Conservation (phyloP, 78 protist species). For the Dictyostelium capitatum region DNA sequence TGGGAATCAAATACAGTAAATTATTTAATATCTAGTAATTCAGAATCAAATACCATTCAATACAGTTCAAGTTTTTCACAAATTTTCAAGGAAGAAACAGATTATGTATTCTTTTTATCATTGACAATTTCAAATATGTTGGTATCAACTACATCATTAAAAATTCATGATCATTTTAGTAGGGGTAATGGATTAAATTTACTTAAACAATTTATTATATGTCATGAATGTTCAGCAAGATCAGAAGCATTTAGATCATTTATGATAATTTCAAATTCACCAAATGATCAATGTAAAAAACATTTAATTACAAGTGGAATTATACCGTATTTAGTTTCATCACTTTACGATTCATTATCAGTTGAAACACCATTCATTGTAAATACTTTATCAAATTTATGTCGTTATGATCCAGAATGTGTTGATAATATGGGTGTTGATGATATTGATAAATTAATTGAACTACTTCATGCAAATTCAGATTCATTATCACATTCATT, state of each 20-base stretch:
- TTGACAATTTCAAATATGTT: constrained; percentile 72
- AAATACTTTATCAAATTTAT: constrained; percentile 21
- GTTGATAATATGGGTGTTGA: constrained; percentile 65
- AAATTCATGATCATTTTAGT: constrained; percentile 41
- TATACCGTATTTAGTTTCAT: constrained; percentile 43
- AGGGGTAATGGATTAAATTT: constrained; percentile 35
- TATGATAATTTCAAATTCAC: constrained; percentile 50
- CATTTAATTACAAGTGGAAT: constrained; percentile 42
- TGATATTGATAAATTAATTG: constrained; percentile 37
- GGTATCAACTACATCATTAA: constrained; percentile 34
- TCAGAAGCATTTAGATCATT: constrained; percentile 61
- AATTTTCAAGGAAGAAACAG: constrained; percentile 65
- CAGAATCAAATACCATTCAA: neutral
- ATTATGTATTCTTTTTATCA: constrained; percentile 57
- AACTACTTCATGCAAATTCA: constrained; percentile 1
- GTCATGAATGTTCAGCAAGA: constrained; percentile 64
- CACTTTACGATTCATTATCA: constrained; percentile 19
- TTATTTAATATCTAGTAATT: neutral
- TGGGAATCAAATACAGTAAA: constrained; percentile 51
- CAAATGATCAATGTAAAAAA: constrained; percentile 58
- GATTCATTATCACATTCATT: neutral
- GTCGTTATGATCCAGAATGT: constrained; percentile 45
- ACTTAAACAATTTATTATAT: constrained; percentile 61
- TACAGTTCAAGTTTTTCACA: neutral
- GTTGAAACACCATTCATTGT: constrained; percentile 62